Evolutionary conservation across 2,329 filamentous ascomycete genomes (phyloP), one percentile per base, ranked within the genome.

Genomic region (Cladophialophora yegresii): DNA sequence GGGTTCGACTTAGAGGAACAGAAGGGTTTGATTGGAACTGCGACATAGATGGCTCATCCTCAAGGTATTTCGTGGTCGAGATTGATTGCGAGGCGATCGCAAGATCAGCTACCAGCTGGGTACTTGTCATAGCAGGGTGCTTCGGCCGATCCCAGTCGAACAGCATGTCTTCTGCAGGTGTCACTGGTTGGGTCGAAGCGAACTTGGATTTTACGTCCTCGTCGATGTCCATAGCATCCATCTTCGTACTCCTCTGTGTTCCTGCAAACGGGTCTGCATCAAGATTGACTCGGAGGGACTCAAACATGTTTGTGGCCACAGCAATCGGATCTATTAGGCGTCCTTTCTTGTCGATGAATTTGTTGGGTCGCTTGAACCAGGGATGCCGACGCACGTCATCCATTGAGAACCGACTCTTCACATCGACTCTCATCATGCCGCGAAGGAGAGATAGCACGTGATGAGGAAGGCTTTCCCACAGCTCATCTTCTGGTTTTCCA

Each of bases 291-390:
- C 87, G 90, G 16, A 99, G 85, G 61, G 87, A 90, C 75, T 96
- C 91, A 61, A 99, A 88, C 91, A 99, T 96, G 73, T 91, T 88
- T 0, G 95, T 96, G n/a, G 95, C 95, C 54, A 99, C 83, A 61
- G 87, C 86, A 67, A 98, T 81, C 0, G 91, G 91, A 72, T 98
- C 91, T 10, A 85, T 85, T 36, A 93, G 84, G 68, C 83, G 86
- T 70, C 93, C 93, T 66, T 92, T 88, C 0, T 84, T 73, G 3
- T 87, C 87, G 56, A 98, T 83, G 71, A 92, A 88, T 33, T 83
- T 84, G 76, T 98, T 99, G 65, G 83, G 83, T 53, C 91, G 85
- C 3, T 91, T 97, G 75, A 92, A 97, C 95, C 95, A 99, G 1
- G 93, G 93, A 77, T 99, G 95, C 69, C 90, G 87, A 65, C 92